A percentile compares a stretch with the other conserved stretches of the same genome.
Evolutionary conservation across 2,329 filamentous ascomycete species (phyloP).

Genomic region (Apiospora marii): DNA sequence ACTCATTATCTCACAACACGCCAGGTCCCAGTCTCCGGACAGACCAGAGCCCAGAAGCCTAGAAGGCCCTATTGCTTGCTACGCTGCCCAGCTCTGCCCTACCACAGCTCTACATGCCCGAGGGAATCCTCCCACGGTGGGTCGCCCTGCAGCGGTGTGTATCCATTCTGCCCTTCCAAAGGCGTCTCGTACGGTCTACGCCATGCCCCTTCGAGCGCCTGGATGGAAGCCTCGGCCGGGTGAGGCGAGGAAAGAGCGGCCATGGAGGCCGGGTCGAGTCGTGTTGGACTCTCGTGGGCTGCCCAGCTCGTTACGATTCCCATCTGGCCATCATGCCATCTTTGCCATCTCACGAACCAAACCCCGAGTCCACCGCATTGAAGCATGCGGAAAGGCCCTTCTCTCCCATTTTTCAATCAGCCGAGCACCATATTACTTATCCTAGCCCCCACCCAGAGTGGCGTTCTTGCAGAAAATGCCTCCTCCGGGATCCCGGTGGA

Average conservation of each 20-base stretch:
- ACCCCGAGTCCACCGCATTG: constrained; percentile 2
- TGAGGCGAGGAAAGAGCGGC: not conserved
- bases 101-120: not conserved
- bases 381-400: not conserved
- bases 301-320: constrained; percentile 18
- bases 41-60: constrained; percentile 3
- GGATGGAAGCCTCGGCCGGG: not conserved
- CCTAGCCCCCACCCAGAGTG: constrained; percentile 10
- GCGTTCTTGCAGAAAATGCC: constrained; percentile 20
- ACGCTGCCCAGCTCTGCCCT: constrained; percentile 15
- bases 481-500: constrained; percentile 15
- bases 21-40: not conserved
- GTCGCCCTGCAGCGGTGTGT: constrained; percentile 7
- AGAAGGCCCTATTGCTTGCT: constrained; percentile 18
- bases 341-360: not conserved
- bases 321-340: constrained; percentile 12
- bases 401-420: not conserved
- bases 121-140: not conserved
- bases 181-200: constrained; percentile 7
- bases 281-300: not conserved
- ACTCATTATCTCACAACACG: not conserved
- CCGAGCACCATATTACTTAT: constrained; percentile 18
- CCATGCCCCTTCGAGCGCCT: constrained; percentile 2
- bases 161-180: not conserved
- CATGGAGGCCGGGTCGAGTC: not conserved